phyloP scores from a whole-genome alignment of 2,329 filamentous ascomycete species.

The Neonectria coccinea region DNA sequence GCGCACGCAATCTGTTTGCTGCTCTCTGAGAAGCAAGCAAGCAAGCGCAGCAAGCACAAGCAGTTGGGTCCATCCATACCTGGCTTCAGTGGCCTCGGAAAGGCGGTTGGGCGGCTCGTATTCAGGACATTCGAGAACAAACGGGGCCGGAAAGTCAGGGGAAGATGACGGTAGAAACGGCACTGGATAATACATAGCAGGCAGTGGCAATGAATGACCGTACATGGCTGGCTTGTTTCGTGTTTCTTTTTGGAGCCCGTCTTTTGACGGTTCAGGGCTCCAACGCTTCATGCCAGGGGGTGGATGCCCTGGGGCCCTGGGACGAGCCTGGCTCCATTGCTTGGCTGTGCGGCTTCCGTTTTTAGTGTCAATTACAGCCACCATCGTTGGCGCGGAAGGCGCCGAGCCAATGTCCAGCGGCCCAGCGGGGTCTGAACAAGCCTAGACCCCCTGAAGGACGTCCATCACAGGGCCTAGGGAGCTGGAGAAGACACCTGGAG shows the following conservation, averaged over 20 bases:
- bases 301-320: not conserved
- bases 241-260: slow-evolving; percentile 11
- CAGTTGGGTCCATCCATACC: too few relatives aligned
- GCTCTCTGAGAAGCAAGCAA: slow-evolving; percentile 15
- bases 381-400: slow-evolving; percentile 34
- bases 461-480: slow-evolving; percentile 5
- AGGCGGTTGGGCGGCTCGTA: slow-evolving; percentile 1
- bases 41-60: not conserved
- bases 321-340: slow-evolving; percentile 7
- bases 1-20: slow-evolving; percentile 4
- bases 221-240: slow-evolving; percentile 15
- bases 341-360: slow-evolving; percentile 35
- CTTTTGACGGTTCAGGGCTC: not conserved
- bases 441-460: slow-evolving; percentile 23
- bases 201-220: not conserved
- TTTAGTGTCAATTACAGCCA: slow-evolving; percentile 38
- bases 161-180: not conserved
- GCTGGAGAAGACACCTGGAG: slow-evolving; percentile 11
- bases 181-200: not conserved
- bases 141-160: slow-evolving; percentile 3
- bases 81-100: not conserved
- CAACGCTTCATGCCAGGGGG: slow-evolving; percentile 5
- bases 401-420: slow-evolving; percentile 31
- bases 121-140: slow-evolving; percentile 1
- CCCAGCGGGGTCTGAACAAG: not conserved